Evolutionary conservation across 2,329 filamentous ascomycete species (phyloP).

Genomic region (Sarocladium strictum): DNA sequence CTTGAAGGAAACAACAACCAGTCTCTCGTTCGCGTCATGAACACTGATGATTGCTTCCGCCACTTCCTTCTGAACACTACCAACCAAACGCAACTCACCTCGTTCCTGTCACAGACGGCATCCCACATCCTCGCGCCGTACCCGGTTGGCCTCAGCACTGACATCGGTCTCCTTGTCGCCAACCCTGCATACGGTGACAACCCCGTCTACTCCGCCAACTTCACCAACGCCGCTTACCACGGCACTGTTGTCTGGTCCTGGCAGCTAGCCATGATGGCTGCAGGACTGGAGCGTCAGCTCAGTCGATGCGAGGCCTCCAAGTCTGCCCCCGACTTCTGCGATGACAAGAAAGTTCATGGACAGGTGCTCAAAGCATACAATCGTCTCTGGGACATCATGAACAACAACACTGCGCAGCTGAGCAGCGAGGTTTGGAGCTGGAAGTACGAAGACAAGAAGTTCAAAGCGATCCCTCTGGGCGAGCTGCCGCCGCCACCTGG

Average conservation of each 20-base stretch:
- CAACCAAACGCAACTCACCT: constrained; percentile 48
- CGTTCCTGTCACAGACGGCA: constrained; percentile 50
- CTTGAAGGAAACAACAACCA: constrained; percentile 46
- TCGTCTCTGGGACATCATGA: constrained; percentile 54
- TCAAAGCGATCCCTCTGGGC: constrained; percentile 44
- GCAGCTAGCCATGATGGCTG: constrained; percentile 60
- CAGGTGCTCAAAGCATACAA: constrained; percentile 50
- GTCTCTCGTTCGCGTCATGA: constrained; percentile 49
- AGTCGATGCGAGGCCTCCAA: constrained; percentile 34
- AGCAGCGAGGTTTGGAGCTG: constrained; percentile 59
- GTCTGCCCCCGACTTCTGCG: constrained; percentile 42
- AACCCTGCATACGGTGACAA: constrained; percentile 53
- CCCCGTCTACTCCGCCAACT: constrained; percentile 41
- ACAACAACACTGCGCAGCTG: constrained; percentile 43
- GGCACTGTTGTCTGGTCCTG: constrained; percentile 61
- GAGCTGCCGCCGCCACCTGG: constrained; percentile 41
- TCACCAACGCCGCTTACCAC: constrained; percentile 51
- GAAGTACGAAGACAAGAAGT: constrained; percentile 41
- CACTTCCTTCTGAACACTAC: constrained; percentile 57
- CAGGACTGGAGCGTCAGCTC: constrained; percentile 52
- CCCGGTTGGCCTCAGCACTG: constrained; percentile 51
- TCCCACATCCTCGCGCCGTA: constrained; percentile 52
- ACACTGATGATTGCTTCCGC: constrained; percentile 60
- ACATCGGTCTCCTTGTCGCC: constrained; percentile 51
- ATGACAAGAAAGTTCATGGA: constrained; percentile 31